Conservation (phyloP, 1,139 yeast genomes). For the Suhomyces bokatorum region DNA sequence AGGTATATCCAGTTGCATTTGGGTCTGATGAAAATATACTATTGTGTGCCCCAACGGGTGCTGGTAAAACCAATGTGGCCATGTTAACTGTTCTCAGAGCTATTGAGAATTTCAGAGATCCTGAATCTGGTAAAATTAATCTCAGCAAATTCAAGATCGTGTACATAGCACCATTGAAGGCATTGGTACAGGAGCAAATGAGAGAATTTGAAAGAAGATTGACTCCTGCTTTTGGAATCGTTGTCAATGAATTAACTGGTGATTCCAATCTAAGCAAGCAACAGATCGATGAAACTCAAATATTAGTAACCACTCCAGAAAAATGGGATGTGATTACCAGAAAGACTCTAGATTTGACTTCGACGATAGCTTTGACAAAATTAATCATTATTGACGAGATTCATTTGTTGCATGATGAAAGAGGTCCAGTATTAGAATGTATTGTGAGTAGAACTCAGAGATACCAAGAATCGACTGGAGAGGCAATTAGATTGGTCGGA, state of each 20-base stretch:
- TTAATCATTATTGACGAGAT: constrained; percentile 90
- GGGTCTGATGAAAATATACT: constrained; percentile 68
- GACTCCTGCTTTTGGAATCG: constrained; percentile 59
- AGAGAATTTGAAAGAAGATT: constrained; percentile 78
- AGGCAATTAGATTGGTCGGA: constrained; percentile 71
- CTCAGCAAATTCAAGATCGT: constrained; percentile 71
- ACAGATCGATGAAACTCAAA: constrained; percentile 77
- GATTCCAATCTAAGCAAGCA: constrained; percentile 77
- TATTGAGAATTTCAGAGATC: constrained; percentile 53
- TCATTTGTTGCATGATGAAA: constrained; percentile 87
- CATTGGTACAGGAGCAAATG: constrained; percentile 93
- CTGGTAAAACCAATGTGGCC: constrained; percentile 97
- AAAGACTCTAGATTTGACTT: constrained; percentile 65
- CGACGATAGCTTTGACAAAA: constrained; percentile 57
- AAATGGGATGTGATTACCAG: constrained; percentile 97
- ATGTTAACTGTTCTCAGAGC: constrained; percentile 71
- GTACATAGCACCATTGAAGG: constrained; percentile 91
- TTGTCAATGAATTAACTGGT: constrained; percentile 88
- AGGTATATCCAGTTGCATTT: constrained; percentile 77
- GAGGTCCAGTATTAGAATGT: constrained; percentile 93
- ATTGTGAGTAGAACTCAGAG: constrained; percentile 76
- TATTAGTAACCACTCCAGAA: constrained; percentile 91
- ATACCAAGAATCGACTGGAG: constrained; percentile 41
- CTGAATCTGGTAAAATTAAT: constrained; percentile 49
- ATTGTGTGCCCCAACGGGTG: constrained; percentile 97